These are phyloP conservation scores for Neurospora sp. DNA, from an alignment of 495 filamentous ascomycete species.

Conservation along the genomic window DNA sequence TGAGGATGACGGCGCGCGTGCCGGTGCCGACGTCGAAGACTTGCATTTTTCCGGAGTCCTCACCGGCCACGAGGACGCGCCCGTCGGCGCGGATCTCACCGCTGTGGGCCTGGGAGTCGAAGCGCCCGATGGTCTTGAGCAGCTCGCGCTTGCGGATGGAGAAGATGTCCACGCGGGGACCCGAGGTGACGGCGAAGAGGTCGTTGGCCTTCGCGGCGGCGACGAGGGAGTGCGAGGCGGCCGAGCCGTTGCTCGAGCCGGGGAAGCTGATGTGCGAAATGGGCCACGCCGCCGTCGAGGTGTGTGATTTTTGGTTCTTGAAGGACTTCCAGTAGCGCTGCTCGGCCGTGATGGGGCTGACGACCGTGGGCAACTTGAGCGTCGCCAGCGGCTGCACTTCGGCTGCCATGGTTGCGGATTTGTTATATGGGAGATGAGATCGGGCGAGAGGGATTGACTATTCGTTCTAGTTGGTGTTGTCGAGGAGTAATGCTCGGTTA, in stretches of 20 bases:
- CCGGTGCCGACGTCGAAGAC: conserved; percentile 71
- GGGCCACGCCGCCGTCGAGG: conserved; percentile 73
- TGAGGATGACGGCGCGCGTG: conserved; percentile 73
- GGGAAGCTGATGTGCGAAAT: conserved; percentile 86
- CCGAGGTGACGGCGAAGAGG: conserved; percentile 84
- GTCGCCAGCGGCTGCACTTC: conserved; percentile 72
- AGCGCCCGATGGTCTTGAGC: conserved; percentile 83
- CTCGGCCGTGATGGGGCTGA: conserved; percentile 68
- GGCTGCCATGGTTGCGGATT: conserved; percentile 64
- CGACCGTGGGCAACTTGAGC: conserved; percentile 71
- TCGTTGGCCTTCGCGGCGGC: conserved; percentile 46
- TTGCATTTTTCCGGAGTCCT: conserved; percentile 82
- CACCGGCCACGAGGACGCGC: conserved; percentile 78
- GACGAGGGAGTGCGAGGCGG: conserved; percentile 35
- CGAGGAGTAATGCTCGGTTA: not conserved
- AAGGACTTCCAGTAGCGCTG: conserved; percentile 90
- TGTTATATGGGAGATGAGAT: not conserved
- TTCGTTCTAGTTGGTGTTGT: not conserved
- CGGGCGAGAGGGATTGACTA: not conserved
- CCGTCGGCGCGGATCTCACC: conserved; percentile 84
- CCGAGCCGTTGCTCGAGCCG: conserved; percentile 26
- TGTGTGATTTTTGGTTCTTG: conserved; percentile 75
- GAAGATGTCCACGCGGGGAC: conserved; percentile 85
- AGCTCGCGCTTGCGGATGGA: conserved; percentile 80
- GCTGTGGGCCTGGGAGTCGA: conserved; percentile 78